These are phyloP conservation scores for Echinochloa phyllopogon DNA, from an alignment of 176 grass and related monocot species.

Conservation along the genomic window DNA sequence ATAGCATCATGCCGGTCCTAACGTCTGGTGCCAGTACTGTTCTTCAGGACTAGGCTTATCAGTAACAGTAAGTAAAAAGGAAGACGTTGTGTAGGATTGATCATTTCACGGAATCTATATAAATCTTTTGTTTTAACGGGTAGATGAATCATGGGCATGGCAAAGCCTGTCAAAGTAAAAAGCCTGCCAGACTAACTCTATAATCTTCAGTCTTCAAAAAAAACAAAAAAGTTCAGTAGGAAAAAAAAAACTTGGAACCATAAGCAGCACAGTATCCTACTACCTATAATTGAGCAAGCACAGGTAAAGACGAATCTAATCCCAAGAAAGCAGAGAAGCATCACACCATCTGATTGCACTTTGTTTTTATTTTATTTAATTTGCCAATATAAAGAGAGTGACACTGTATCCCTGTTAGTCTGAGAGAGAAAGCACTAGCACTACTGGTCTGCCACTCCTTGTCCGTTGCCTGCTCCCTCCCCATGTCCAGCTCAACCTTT, in stretches of 20 bases:
- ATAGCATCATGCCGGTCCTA: slow-evolving; percentile 25
- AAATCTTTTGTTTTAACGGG: background rate
- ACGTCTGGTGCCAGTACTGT: slow-evolving; percentile 1
- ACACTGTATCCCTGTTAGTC: background rate
- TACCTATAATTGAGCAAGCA: background rate
- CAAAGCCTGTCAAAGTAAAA: slow-evolving; percentile 9
- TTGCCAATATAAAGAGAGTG: background rate
- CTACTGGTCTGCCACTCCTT: background rate
- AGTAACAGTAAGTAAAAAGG: background rate
- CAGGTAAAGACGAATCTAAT: slow-evolving; percentile 1
- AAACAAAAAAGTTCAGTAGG: background rate
- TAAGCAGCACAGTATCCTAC: slow-evolving; percentile 26
- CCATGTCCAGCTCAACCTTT: slow-evolving; percentile 43
- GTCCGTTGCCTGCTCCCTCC: slow-evolving; percentile 41
- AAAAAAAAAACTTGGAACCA: background rate
- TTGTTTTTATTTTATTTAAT: background rate
- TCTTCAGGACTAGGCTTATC: background rate
- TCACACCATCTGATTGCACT: background rate
- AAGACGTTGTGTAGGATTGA: background rate
- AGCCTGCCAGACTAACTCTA: background rate
- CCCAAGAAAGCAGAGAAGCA: slow-evolving; percentile 46
- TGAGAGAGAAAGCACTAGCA: background rate
- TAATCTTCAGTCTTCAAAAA: background rate
- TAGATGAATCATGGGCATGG: background rate
- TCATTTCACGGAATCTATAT: slow-evolving; percentile 9